A percentile compares a stretch with the other conserved stretches of the same genome.
Conservation (phyloP, 2,329 filamentous ascomycete genomes). For the Lojkania enalia region DNA sequence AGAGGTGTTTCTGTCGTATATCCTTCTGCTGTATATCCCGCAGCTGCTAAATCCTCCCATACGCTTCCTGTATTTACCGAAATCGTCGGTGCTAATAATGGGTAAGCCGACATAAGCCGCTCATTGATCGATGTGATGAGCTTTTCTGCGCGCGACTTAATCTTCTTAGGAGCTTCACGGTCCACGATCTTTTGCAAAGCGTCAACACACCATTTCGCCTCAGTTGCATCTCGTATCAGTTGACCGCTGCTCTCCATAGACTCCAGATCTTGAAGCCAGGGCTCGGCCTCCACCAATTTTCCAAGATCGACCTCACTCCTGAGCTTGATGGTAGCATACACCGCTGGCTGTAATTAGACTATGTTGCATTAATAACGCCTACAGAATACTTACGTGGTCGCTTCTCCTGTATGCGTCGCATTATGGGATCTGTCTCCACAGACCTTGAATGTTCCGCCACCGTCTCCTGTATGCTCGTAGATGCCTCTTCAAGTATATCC, state of each 20-base stretch:
- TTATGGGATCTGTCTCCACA: constrained; percentile 35
- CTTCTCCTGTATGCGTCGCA: constrained; percentile 37
- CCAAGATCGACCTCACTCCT: constrained; percentile 38
- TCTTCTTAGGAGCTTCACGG: constrained; percentile 28
- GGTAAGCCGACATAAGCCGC: constrained; percentile 42
- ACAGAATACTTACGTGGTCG: constrained; percentile 36
- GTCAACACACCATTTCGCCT: constrained; percentile 39
- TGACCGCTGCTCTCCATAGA: constrained; percentile 28
- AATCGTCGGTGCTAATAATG: constrained; percentile 23
- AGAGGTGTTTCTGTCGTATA: constrained; percentile 17
- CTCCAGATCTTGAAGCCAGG: constrained; percentile 31
- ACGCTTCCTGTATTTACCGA: constrained; percentile 28
- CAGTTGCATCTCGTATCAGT: constrained; percentile 34
- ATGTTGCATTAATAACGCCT: constrained; percentile 12
- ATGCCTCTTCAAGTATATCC: constrained; percentile 38
- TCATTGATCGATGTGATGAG: constrained; percentile 40
- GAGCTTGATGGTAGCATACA: constrained; percentile 39
- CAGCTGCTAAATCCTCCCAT: constrained; percentile 35
- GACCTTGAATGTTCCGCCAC: neutral
- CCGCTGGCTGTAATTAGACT: constrained; percentile 26
- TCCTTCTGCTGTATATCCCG: constrained; percentile 38
- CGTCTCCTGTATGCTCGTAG: neutral
- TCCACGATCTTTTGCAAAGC: constrained; percentile 33
- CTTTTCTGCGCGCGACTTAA: constrained; percentile 27
- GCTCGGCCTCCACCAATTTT: constrained; percentile 26